Evolutionary conservation across 371 early-diverging fungal genomes (phyloP), one percentile per base, ranked within the genome.

Genomic region (Phascolomyces articulosus): DNA sequence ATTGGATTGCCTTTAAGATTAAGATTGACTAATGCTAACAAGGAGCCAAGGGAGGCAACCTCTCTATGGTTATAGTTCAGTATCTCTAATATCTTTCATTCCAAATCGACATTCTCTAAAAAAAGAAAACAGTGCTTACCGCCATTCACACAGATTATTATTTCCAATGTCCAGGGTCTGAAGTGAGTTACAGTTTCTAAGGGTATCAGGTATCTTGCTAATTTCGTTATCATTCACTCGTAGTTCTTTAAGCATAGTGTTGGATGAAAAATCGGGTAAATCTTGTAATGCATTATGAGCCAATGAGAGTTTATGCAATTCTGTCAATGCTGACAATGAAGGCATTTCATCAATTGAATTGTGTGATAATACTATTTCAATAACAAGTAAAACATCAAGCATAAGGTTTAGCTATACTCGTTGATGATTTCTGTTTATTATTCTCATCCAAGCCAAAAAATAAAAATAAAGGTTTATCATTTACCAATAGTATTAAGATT

Each of bases 1-100:
- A 94, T 75, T 23, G 91, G 91, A 63, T 95, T 95, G 15, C 93
- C 94, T 51, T 90, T 90, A 29, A 95, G 71, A 62, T 88, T 94
- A 20, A 95, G 74, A 54, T 94, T 91, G 61, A 80, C 75, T 29
- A 95, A 71, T 34, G 80, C 69, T 15, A 82, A 61, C 38, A 93
- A 65, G 0, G 86, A 82, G 2, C 86, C 84, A 23, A 93, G 72
- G 1, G 87, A 67, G n/a, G 87, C 90, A 34, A 91, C 70, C 60
- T 89, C 90, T 13, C 79, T 82, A 55, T 64, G 8, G 16, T 18
- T 8, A 48, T 18, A 13, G 15, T 2, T 34, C 34, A 34, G 11
- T 34, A 34, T 34, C 11, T n/a, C n/a, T n/a, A n/a, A n/a, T n/a
- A n/a, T n/a, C n/a, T n/a, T n/a, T n/a, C n/a, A n/a, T n/a, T n/a